Conservation (phyloP, 2,329 filamentous ascomycete genomes). For the Stemphylium vesicarium region DNA sequence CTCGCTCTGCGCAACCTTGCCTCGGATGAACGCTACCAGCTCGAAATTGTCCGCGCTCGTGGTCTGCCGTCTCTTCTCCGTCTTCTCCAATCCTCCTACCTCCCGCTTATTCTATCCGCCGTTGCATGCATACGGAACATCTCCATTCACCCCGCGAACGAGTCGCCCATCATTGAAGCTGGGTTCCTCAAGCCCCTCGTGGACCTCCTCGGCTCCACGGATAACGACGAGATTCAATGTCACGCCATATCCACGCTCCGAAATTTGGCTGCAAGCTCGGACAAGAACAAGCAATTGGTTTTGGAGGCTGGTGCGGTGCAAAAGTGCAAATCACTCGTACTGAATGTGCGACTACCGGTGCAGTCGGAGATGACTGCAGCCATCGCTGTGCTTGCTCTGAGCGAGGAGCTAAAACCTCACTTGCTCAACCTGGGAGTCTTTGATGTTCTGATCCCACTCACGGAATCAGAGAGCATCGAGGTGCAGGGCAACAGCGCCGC, state of each 20-base stretch:
- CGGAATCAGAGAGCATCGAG: constrained; percentile 93
- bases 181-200: constrained; percentile 94
- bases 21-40: constrained; percentile 97
- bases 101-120: constrained; percentile 93
- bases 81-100: constrained; percentile 91
- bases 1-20: constrained; percentile 92
- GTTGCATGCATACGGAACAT: constrained; percentile 99
- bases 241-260: constrained; percentile 96
- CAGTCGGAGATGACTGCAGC: constrained; percentile 99
- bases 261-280: constrained; percentile 94
- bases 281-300: constrained; percentile 97
- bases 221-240: constrained; percentile 98
- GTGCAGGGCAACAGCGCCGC: constrained; percentile 98
- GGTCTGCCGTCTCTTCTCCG: constrained; percentile 85
- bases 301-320: constrained; percentile 95
- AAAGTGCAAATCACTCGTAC: constrained; percentile 96
- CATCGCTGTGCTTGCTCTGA: constrained; percentile 92
- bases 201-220: constrained; percentile 89
- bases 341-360: constrained; percentile 90
- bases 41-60: constrained; percentile 91
- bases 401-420: constrained; percentile 92
- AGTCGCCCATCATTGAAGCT: constrained; percentile 97
- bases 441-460: constrained; percentile 93
- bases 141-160: constrained; percentile 95
- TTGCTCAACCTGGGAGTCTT: constrained; percentile 92